Base-by-base conservation (phyloP, 176 grass and related monocot genomes). In the Tillandsia leiboldiana region DNA sequence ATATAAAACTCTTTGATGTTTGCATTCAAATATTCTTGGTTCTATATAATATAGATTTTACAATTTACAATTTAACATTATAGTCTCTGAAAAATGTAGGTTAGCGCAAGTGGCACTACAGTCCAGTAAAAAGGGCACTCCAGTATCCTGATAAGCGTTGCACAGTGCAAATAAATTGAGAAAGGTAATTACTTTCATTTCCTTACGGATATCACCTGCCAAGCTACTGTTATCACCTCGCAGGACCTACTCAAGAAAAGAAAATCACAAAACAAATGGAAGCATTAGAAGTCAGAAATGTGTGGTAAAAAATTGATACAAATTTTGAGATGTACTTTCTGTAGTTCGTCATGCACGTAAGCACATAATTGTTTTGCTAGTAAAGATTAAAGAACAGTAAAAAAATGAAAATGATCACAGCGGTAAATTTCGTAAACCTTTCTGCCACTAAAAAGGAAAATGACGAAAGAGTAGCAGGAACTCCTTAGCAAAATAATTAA, bases 151-250 rank as follows among this genome's bases (percentile, higher is more conserved):
- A 53, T 51, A 23, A 42, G 18, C 64, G 2, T 64, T 15, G 50
- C 70, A 11, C 2, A 61, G 51, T 12, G 67, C 56, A 65, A 65
- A n/a, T 17, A 81, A 63, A 11, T 23, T 33, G 33, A 12, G 13
- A 64, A 65, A 63, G 17, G 49, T 50, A 15, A 12, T 66, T 80
- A 87, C 83, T 84, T 92, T 97, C 89, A 97, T 92, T 90, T 97
- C 93, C 79, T 97, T 97, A 33, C 89, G 93, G 74, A 97, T 97
- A 49, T 97, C 93, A 73, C 84, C 90, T 58, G 93, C 93, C 79
- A 97, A 81, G 58, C 89, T 87, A 72, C 88, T 90, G 84, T 97
- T 97, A 83, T 97, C 93, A 22, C 82, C 93, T 87, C 89, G 83
- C 27, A 97, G 65, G 63, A 97, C 93, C 93, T 97, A 74, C 62